Base-by-base conservation (phyloP, 2,329 filamentous ascomycete genomes). In the Colletotrichum theobromicola region DNA sequence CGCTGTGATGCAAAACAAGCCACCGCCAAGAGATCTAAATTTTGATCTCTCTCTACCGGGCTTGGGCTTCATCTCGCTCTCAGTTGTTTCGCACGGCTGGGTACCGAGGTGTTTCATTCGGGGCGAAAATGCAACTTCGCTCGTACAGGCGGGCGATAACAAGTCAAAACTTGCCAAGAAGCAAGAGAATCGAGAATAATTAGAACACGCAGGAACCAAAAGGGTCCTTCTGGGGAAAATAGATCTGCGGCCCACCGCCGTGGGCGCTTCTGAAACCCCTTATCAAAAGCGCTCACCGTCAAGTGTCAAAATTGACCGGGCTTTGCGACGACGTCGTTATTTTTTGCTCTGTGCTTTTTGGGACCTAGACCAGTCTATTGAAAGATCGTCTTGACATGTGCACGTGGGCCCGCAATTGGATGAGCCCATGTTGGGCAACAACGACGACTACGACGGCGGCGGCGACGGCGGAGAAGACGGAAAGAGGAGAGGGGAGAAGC, bases 331-430 rank as follows among this genome's bases (percentile, higher is more conserved):
- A 35, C 16, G 21, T 37, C 18, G 67, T 26, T 18, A 35, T 68
- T 58, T 74, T 74, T 58, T 57, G n/a, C 35, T 62, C 34, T 32
- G 15, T 32, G 32, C 18, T 34, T 21, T 30, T 34, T 26, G 57
- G 18, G 53, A 53, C 30, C 37, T 65, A 34, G 72, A 53, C n/a
- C 37, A 21, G 37, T 46, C 60, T 65, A 67, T 72, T 57, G 50
- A 57, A 61, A 37, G 42, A 32, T 74, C 70, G 62, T 32, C 32
- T 61, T 30, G 37, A 21, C 30, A 35, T 53, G 66, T 70, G 76
- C 80, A 81, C 78, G 79, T 81, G 80, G 77, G 75, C 75, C 74
- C 62, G 30, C 62, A 76, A 80, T 80, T 81, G 79, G 78, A 30
- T 53, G 32, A 61, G 55, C 58, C 55, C 35, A 35, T 62, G 50